Evolutionary conservation across 2,329 filamentous ascomycete species (phyloP), one percentile per base, ranked within the genome.

Genomic region (Domatiomyces globalis): DNA sequence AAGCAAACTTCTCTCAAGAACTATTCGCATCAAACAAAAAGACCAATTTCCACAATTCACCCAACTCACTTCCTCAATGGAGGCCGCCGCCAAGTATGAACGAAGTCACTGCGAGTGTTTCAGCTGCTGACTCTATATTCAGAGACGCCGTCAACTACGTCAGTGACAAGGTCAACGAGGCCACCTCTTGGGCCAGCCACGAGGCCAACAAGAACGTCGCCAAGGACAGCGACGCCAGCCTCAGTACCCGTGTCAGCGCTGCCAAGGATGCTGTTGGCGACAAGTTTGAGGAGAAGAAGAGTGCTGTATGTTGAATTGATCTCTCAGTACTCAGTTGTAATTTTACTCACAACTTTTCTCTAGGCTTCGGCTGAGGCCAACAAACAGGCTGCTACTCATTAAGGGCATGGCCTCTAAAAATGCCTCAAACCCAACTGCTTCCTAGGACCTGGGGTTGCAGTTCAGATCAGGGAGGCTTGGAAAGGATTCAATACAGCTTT

Each of bases 121-220:
- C 22, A 15, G 4, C 10, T 39, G 15, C 33, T 39, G 33, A 39
- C 12, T 39, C 10, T 12, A 33, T 47, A 46, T 49, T 60, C 56
- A 60, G 59, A 54, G 54, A 59, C 54, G 51, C 57, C 39, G 57
- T 57, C 51, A 60, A 60, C 76, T 83, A 83, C 77, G 79, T 83
- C 70, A 69, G 77, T 60, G 81, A 83, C 74, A 70, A 72, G 62
- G 68, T 80, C 65, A 74, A 82, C 72, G 71, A 80, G 65, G 71
- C 71, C 55, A 64, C 72, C 56, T 70, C 71, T 55, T 73, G 75
- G 59, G 70, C 76, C 55, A 78, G 73, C 70, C 84, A 84, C 78
- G 79, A 83, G 71, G 71, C 72, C 71, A 84, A 84, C 77, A 83
- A 84, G 77, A 65, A 75, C 59, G 74, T 79, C 58, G 81, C 80